A percentile compares a stretch with the other conserved stretches of the same genome.
These are phyloP conservation scores for Brassica balearica DNA, from an alignment of 441 rosid genomes.

Conservation along the genomic window DNA sequence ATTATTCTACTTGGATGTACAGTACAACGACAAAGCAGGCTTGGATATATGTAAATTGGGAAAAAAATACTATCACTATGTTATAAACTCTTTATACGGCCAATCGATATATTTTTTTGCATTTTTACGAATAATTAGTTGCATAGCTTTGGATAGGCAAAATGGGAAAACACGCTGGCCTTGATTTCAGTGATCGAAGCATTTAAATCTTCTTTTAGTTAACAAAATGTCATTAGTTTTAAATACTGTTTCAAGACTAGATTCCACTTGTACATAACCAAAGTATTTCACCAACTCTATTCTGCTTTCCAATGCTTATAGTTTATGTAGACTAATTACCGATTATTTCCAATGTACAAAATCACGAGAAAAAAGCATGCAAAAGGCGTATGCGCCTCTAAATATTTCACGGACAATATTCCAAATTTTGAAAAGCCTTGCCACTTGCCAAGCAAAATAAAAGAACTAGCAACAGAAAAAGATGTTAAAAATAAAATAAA, in stretches of 20 bases:
- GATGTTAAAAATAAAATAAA: neutral
- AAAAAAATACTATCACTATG: neutral
- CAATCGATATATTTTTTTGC: neutral
- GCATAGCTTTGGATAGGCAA: slow-evolving; percentile 1
- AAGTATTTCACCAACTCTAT: slow-evolving; percentile 12
- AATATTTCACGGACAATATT: slow-evolving; percentile 3
- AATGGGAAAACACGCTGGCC: slow-evolving; percentile 29
- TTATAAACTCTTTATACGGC: neutral
- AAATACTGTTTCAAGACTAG: slow-evolving; percentile 12
- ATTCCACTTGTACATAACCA: slow-evolving; percentile 30
- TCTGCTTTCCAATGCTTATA: slow-evolving; percentile 20
- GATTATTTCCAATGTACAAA: slow-evolving; percentile 19
- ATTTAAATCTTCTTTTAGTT: slow-evolving; percentile 21
- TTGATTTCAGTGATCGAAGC: slow-evolving; percentile 41
- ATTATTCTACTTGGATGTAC: neutral
- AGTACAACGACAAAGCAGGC: neutral
- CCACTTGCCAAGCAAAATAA: neutral
- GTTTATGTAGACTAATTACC: neutral
- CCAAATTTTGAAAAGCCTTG: slow-evolving; percentile 11
- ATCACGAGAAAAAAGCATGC: slow-evolving; percentile 20
- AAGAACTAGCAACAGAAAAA: neutral
- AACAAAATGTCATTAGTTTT: slow-evolving; percentile 4
- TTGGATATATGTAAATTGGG: slow-evolving; percentile 4
- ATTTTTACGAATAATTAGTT: neutral
- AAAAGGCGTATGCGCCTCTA: slow-evolving; percentile 24